Evolutionary conservation across 73 alveolate species (phyloP), one percentile per base, ranked within the genome.

Genomic region (Loxodes magnus): DNA sequence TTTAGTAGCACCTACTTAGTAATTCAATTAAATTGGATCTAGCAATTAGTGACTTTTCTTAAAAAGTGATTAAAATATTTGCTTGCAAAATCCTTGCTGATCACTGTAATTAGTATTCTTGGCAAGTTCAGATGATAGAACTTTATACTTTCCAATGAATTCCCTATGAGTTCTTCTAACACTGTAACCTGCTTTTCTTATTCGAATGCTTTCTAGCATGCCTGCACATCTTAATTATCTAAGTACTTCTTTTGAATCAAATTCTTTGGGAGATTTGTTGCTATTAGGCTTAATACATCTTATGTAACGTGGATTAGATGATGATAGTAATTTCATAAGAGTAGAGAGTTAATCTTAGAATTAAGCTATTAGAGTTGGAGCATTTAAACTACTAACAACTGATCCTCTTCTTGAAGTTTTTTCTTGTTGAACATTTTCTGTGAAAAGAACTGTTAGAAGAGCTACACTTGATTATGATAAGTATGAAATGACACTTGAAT

Each of bases 201-300:
- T 88, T 67, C 90, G 65, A 37, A 90, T 90, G 5, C 95, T 89
- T 56, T 88, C 98, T 33, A 90, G 86, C 53, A 90, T 67, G 15
- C 98, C 98, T 27, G 95, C 95, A 69, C 93, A 90, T 68, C 84
- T 71, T 14, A 90, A 60, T 61, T 90, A 78, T 50, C 87, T 78
- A 49, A 80, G 62, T n/a, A 78, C 90, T 25, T 85, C 95, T 39
- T 55, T 37, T 27, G 92, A 72, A 24, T 90, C 94, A 42, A 90
- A 82, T 34, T 62, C 50, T 15, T 56, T 35, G 7, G 96, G 92
- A 27, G 73, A 57, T 57, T 77, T 76, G 38, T 56, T 35, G 35
- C 60, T 53, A 57, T 90, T 90, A 2, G 98, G 96, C 63, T 90
- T 90, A n/a, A 90, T 72, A 46, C 98, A 90, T 46, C 94, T 56